phyloP scores from a whole-genome alignment of 1,284 basidiomycete species.

The Takashimella tepidaria region DNA sequence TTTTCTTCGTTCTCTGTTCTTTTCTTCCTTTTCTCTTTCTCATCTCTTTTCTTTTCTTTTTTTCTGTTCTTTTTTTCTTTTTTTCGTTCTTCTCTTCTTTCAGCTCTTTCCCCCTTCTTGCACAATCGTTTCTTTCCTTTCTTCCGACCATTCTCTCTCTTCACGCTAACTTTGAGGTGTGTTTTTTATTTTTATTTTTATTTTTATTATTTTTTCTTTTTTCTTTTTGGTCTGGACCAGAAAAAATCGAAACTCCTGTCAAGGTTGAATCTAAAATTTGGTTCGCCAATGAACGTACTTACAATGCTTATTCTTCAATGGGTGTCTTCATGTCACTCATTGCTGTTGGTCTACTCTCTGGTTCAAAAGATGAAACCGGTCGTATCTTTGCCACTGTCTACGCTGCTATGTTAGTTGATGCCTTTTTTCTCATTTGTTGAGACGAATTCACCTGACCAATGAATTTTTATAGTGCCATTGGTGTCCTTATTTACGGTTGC shows the following conservation, averaged over 20 bases:
- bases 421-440: too few species aligned
- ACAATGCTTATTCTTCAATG: conserved; percentile 86
- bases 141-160: background rate
- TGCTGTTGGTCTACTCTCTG: conserved; percentile 63
- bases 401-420: conserved; percentile 57
- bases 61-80: background rate
- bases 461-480: conserved; percentile 41
- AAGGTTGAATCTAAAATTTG: conserved; percentile 97
- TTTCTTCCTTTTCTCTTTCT: background rate
- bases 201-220: background rate
- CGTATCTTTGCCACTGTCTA: conserved; percentile 79
- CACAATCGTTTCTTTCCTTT: background rate
- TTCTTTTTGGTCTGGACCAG: conserved; percentile 14
- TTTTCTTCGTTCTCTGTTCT: background rate
- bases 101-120: background rate
- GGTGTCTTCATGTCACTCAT: conserved; percentile 80
- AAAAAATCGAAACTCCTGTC: conserved; percentile 83
- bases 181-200: background rate
- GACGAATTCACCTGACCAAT: too few species aligned
- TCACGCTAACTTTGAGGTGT: conserved; percentile 2
- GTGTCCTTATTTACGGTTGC: conserved; percentile 67
- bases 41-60: background rate
- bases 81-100: background rate
- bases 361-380: conserved; percentile 60
- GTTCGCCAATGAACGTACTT: conserved; percentile 98